Conservation (phyloP, 352 stramenopile genomes). For the Phytophthora boehmeriae region DNA sequence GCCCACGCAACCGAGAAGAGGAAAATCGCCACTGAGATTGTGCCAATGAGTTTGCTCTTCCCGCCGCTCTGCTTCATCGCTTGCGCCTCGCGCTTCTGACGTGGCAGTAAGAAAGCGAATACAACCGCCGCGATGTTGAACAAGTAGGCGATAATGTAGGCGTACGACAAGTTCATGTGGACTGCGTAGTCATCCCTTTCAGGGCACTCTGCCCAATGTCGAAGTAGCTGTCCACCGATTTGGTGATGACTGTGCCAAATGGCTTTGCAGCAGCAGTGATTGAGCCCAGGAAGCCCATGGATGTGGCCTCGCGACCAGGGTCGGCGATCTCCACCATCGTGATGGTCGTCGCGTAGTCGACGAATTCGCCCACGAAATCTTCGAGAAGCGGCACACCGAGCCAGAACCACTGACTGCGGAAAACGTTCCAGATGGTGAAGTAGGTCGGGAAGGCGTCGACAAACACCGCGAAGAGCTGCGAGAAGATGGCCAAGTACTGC, state of each 20-base stretch:
- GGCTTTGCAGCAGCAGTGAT: constrained; percentile 32
- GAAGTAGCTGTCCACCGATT: constrained; percentile 49
- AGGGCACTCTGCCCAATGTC: constrained; percentile 31
- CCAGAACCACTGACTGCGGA: constrained; percentile 53
- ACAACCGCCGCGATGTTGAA: constrained; percentile 35
- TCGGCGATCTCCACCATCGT: constrained; percentile 46
- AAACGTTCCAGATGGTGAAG: constrained; percentile 52
- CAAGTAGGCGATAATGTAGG: constrained; percentile 49
- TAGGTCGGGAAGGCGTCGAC: constrained; percentile 40
- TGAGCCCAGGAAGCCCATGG: constrained; percentile 37
- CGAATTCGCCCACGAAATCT: constrained; percentile 39
- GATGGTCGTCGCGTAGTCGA: constrained; percentile 31
- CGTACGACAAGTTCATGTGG: constrained; percentile 42
- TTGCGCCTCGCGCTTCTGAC: constrained; percentile 48
- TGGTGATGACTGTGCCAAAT: constrained; percentile 45
- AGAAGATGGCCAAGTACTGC: constrained; percentile 37
- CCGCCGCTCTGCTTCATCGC: constrained; percentile 34
- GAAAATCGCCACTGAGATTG: constrained; percentile 20
- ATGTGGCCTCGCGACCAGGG: constrained; percentile 40
- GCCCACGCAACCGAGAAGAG: constrained; percentile 41
- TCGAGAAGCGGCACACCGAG: constrained; percentile 45
- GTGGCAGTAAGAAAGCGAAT: constrained; percentile 45
- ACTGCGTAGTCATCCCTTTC: constrained; percentile 35
- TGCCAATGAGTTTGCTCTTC: constrained; percentile 34
- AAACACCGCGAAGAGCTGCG: constrained; percentile 35